Evolutionary conservation across 192 early-diverging fungal genomes (phyloP).

Genomic region (Entomortierella parvispora): DNA sequence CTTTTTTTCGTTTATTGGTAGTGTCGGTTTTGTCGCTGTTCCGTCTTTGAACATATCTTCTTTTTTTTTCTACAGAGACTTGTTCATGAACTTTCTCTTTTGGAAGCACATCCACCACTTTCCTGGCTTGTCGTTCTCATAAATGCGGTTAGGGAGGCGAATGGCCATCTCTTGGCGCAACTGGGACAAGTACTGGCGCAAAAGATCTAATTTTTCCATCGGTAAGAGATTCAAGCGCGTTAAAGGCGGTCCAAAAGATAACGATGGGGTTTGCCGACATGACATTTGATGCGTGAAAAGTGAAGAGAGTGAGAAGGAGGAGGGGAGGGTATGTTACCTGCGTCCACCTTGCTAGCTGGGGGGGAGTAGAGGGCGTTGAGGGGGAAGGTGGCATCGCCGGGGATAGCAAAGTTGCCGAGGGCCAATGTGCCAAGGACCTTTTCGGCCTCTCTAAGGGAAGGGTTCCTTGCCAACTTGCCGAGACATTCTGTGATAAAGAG

Average conservation of each 20-base stretch:
- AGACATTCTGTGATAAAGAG: slow-evolving; percentile 92
- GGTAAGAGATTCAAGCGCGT: too few relatives aligned
- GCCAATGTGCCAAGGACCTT: slow-evolving; percentile 87
- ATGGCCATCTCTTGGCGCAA: slow-evolving; percentile 88
- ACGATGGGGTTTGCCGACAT: too few relatives aligned
- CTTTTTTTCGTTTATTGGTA: too few relatives aligned
- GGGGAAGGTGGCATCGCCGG: slow-evolving; percentile 94
- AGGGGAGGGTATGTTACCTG: slow-evolving; percentile 63
- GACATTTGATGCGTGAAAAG: too few relatives aligned
- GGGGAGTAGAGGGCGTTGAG: slow-evolving; percentile 87
- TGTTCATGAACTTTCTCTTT: slow-evolving; percentile 99
- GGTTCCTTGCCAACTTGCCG: slow-evolving; percentile 68
- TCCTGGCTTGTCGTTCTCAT: slow-evolving; percentile 83
- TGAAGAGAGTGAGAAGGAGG: background rate
- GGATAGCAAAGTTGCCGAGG: slow-evolving; percentile 89
- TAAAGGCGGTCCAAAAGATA: too few relatives aligned
- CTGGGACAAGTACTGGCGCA: slow-evolving; percentile 90
- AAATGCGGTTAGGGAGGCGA: slow-evolving; percentile 81
- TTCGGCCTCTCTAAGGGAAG: slow-evolving; percentile 77
- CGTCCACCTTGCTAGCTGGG: slow-evolving; percentile 76
- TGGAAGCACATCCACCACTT: slow-evolving; percentile 99
- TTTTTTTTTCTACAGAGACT: slow-evolving; percentile 63
- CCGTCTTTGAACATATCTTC: background rate
- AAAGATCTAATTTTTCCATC: too few relatives aligned
- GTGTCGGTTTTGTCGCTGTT: background rate